A percentile compares a stretch with the other conserved stretches of the same genome.
phyloP scores from a whole-genome alignment of 352 stramenopile species.

The Globisporangium splendens region DNA sequence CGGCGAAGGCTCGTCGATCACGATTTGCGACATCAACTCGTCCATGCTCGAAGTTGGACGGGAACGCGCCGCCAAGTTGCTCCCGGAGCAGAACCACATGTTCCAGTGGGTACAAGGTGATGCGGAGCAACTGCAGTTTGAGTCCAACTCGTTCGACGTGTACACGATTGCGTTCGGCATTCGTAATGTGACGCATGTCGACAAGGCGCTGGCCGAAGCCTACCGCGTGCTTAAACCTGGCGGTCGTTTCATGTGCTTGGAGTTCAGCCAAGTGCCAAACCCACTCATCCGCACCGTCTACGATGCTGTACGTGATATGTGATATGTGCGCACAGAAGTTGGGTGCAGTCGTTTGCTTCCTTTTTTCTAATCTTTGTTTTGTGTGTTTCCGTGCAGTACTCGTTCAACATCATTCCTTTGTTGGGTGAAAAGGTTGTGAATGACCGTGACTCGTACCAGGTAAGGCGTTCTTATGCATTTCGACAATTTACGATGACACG shows the following conservation, averaged over 20 bases:
- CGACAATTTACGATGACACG: neutral
- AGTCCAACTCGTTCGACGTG: constrained; percentile 95
- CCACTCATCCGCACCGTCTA: constrained; percentile 92
- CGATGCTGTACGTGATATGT: constrained; percentile 69
- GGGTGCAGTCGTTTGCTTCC: neutral
- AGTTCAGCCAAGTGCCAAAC: constrained; percentile 96
- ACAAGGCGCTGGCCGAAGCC: constrained; percentile 93
- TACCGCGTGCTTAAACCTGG: constrained; percentile 95
- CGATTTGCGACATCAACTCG: constrained; percentile 98
- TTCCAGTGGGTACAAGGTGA: constrained; percentile 94
- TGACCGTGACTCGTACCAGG: constrained; percentile 96
- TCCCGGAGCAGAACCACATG: constrained; percentile 52
- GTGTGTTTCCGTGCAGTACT: constrained; percentile 79
- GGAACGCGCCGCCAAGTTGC: constrained; percentile 75
- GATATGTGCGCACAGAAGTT: neutral
- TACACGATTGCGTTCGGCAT: constrained; percentile 99
- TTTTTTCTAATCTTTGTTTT: constrained; percentile 6
- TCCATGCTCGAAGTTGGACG: constrained; percentile 98
- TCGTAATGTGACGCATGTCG: constrained; percentile 97
- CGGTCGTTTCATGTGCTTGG: constrained; percentile 97
- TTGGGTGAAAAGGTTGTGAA: constrained; percentile 93
- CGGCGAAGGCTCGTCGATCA: constrained; percentile 75
- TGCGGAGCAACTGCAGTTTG: constrained; percentile 95
- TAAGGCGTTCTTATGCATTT: constrained; percentile 14
- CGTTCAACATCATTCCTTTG: constrained; percentile 97